Evolutionary conservation across 2,329 filamentous ascomycete species (phyloP), one percentile per base, ranked within the genome.

Genomic region (Zalaria sp.): DNA sequence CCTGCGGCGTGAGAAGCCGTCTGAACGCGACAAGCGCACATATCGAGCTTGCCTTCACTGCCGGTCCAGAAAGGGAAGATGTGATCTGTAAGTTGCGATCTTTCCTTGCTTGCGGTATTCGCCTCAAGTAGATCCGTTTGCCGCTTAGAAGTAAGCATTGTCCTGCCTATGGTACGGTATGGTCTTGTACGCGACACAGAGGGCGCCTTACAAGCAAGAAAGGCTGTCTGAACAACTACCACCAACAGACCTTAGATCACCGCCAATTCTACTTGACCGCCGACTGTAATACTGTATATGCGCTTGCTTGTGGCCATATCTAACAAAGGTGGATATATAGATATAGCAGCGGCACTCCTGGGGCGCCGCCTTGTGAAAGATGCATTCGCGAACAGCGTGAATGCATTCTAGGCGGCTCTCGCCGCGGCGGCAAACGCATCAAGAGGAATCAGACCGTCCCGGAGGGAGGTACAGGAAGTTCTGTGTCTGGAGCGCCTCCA

Each of bases 311-410:
- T 18, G 18, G 18, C 18, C 18, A 18, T 18, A 18, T 18, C 18
- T 18, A 18, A 18, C 18, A 18, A 18, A 18, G 18, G 18, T 18
- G 18, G 18, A 18, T 18, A 18, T 25, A 45, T 40, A 55, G 54
- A 38, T 56, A 56, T 45, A 53, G 50, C 38, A 56, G 52, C 37
- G 54, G 53, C 31, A 51, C 55, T 34, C 53, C 53, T 5, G 53
- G 51, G 4, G 46, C 52, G 25, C 55, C 54, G 10, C 54, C 54
- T 9, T 57, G 55, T 40, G 55, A 57, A 42, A 43, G 55, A 42
- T 57, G 55, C 43, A 57, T 57, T 32, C 46, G 55, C 10, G 55
- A 57, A 37, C 53, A 57, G 39, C 54, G 56, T 38, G 55, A 57
- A 45, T 57, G 55, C 42, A 43, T 57, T 26, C 53, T 57, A 4